Conservation (phyloP, 192 early-diverging fungal species). For the Cetraspora pellucida region DNA sequence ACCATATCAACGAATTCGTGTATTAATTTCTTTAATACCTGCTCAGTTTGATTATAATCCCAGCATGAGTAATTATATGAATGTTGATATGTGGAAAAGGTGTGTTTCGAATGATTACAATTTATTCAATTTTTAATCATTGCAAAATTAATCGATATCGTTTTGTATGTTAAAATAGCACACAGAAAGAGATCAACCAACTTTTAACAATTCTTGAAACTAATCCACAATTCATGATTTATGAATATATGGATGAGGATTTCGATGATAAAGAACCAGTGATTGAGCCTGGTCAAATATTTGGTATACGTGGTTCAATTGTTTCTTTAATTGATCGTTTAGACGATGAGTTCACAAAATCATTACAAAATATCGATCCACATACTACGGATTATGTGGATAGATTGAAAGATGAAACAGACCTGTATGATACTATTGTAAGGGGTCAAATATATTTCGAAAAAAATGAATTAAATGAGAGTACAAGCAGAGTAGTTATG, state of each 20-base stretch:
- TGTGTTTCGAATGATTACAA: background rate
- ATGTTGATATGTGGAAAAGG: constrained; percentile 79
- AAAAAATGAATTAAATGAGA: constrained; percentile 58
- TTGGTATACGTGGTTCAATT: constrained; percentile 81
- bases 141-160: background rate
- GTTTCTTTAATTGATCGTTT: constrained; percentile 88
- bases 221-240: constrained; percentile 69
- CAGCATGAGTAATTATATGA: constrained; percentile 69
- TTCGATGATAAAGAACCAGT: constrained; percentile 61
- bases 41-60: constrained; percentile 85
- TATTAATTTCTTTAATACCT: constrained; percentile 85
- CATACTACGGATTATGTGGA: constrained; percentile 96
- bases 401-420: constrained; percentile 87
- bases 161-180: constrained; percentile 33
- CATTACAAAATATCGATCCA: constrained; percentile 95
- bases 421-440: constrained; percentile 84
- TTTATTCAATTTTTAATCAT: background rate
- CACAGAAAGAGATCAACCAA: constrained; percentile 71
- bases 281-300: constrained; percentile 53
- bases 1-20: constrained; percentile 79
- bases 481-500: constrained; percentile 75
- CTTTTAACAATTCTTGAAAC: constrained; percentile 79
- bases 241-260: constrained; percentile 71
- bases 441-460: constrained; percentile 89
- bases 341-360: constrained; percentile 96